phyloP scores from a whole-genome alignment of 257 asterid species.

The Ocimum tenuiflorum region DNA sequence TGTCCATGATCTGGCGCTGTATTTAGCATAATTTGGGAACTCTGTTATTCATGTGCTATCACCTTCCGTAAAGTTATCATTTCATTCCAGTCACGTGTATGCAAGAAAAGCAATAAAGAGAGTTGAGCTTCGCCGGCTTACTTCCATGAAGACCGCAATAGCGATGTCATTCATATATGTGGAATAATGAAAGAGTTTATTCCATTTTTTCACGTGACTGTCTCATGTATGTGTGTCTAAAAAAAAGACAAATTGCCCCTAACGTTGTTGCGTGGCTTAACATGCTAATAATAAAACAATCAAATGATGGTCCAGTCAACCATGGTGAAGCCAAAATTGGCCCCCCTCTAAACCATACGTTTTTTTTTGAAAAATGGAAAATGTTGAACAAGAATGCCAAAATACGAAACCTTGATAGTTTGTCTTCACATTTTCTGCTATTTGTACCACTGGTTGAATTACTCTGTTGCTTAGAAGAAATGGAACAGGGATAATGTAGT shows the following conservation, averaged over 20 bases:
- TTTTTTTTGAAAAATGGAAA: too few species aligned
- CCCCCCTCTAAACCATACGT: neutral
- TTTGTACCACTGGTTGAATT: neutral
- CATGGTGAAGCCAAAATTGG: neutral
- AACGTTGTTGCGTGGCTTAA: neutral
- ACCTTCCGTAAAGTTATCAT: constrained; percentile 34
- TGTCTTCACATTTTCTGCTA: too few species aligned
- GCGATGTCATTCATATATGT: constrained; percentile 8
- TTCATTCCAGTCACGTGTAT: constrained; percentile 38
- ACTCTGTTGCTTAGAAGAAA: neutral
- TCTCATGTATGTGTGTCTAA: constrained; percentile 27
- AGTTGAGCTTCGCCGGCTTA: neutral
- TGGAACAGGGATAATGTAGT: neutral
- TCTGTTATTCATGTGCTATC: constrained; percentile 18
- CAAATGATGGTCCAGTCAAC: neutral
- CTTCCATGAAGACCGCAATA: neutral
- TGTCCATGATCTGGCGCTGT: constrained; percentile 7
- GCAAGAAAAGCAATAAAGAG: constrained; percentile 30
- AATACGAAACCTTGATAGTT: neutral
- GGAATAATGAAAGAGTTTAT: constrained; percentile 16
- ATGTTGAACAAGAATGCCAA: neutral
- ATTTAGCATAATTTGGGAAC: neutral
- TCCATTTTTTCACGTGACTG: constrained; percentile 39
- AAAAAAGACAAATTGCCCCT: neutral
- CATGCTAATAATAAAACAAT: constrained; percentile 3